Evolutionary conservation across 2,329 filamentous ascomycete genomes (phyloP), one percentile per base, ranked within the genome.

Genomic region (Clarireedia homoeocarpa): DNA sequence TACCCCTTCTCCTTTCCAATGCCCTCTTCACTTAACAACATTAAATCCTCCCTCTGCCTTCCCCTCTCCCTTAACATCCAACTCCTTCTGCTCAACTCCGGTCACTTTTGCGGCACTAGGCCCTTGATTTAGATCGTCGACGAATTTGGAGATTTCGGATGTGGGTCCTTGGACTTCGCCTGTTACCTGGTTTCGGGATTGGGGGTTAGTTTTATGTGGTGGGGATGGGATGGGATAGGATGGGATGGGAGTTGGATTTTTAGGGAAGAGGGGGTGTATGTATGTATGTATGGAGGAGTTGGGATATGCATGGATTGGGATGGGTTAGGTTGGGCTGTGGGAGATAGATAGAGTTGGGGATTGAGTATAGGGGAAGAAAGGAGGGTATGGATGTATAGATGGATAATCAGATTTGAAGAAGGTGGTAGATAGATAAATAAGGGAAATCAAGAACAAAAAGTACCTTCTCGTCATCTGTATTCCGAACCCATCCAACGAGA

Each of bases 91-190:
- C 60, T 91, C 85, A 6, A 96, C 73, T 63, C 85, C 84, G 39
- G 83, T 82, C 0, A 97, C 92, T 24, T 80, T 80, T 1, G 91
- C 85, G 55, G 82, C 77, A 1, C 77, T 74, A 0, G 91, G 91
- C 0, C 92, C 92, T 52, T 82, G 79, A 65, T 90, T 80, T 48
- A 96, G 74, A 60, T 89, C 84, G 63, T 86, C 82, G 38, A 95
- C 73, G 62, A 96, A 86, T 55, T 83, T 80, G 52, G 83, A 72
- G 26, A 97, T 70, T 2, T 78, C 72, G 0, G 82, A 78, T 1
- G 84, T 77, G 2, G 80, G 76, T 30, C 90, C 91, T 69, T 97
- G 92, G 5, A 86, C 91, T 73, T 96, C 91, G 26, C 92, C 92
- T 67, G 89, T 83, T 48, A 97, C 91, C 89, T 96, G 23, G 17